These are phyloP conservation scores for Chlorella sp. DNA, from an alignment of 139 green algal species.

Conservation along the genomic window DNA sequence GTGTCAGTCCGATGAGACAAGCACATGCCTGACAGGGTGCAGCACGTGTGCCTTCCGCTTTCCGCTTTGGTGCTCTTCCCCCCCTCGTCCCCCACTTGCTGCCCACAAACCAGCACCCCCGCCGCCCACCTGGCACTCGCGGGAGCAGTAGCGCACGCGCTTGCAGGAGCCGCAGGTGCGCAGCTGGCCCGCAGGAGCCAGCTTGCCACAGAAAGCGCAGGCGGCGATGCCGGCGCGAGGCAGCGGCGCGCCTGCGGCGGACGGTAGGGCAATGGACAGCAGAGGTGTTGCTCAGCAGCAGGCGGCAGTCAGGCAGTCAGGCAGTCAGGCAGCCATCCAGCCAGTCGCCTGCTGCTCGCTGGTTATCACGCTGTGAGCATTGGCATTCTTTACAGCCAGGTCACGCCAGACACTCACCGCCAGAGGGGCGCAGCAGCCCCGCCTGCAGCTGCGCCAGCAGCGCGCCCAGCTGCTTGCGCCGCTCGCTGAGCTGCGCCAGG, in stretches of 20 bases:
- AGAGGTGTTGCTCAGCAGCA: no score
- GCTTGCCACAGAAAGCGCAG: conserved; percentile 8
- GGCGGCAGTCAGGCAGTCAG: no score
- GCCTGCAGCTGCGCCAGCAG: conserved; percentile 17
- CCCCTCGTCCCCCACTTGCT: no score
- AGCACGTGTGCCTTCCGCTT: no score
- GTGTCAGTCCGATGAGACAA: no score
- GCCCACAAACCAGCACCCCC: no score
- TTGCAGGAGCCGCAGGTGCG: conserved; percentile 12
- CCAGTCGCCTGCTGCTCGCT: no score
- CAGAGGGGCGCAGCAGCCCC: not conserved
- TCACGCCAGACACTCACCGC: not conserved
- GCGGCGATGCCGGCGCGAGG: not conserved
- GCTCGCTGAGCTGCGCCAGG: conserved; percentile 7
- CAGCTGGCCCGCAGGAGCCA: not conserved
- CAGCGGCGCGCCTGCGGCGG: not conserved
- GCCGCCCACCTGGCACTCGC: not conserved
- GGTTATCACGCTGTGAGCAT: no score
- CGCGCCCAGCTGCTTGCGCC: not conserved
- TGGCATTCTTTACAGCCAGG: no score
- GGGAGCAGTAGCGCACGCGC: conserved; percentile 11
- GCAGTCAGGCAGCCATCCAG: no score
- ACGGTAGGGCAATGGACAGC: not conserved
- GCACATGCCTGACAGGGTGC: no score
- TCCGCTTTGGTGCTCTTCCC: no score